phyloP scores from a whole-genome alignment of 2,329 filamentous ascomycete species.

The Lachnum nothofagi region DNA sequence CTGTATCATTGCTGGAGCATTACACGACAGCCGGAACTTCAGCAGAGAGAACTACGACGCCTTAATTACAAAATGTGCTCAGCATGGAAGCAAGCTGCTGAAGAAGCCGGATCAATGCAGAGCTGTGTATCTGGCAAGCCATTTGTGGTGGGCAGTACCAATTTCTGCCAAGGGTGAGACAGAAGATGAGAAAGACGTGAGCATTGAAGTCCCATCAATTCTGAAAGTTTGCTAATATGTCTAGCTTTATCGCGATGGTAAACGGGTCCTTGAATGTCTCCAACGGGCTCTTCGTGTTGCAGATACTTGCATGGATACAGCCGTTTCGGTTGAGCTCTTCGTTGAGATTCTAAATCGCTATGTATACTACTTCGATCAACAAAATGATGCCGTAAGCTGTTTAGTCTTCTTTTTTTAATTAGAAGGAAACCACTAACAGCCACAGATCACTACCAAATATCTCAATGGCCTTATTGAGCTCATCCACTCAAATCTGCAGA shows the following conservation, averaged over 20 bases:
- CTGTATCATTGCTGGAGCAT: slow-evolving; percentile 81
- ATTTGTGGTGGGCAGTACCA: slow-evolving; percentile 96
- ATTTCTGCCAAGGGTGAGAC: slow-evolving; percentile 75
- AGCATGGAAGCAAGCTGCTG: slow-evolving; percentile 92
- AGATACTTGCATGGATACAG: slow-evolving; percentile 98
- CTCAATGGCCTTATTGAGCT: slow-evolving; percentile 96
- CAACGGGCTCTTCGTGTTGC: slow-evolving; percentile 93
- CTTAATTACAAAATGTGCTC: slow-evolving; percentile 91
- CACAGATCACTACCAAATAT: slow-evolving; percentile 84
- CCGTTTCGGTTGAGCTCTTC: slow-evolving; percentile 94
- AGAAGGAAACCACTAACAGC: slow-evolving; percentile 12
- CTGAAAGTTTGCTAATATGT: slow-evolving; percentile 20
- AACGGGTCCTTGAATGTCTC: slow-evolving; percentile 91
- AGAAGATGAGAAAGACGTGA: slow-evolving; percentile 71
- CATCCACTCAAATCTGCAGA: slow-evolving; percentile 91
- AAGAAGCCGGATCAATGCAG: slow-evolving; percentile 98
- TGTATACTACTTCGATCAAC: slow-evolving; percentile 98
- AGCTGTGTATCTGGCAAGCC: slow-evolving; percentile 91
- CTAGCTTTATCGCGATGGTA: slow-evolving; percentile 92
- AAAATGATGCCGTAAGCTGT: slow-evolving; percentile 78
- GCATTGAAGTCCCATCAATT: slow-evolving; percentile 34
- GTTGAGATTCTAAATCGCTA: slow-evolving; percentile 98
- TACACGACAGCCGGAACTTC: slow-evolving; percentile 86
- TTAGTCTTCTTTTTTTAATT: slow-evolving; percentile 8
- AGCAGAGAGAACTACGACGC: slow-evolving; percentile 98